A percentile compares a stretch with the other conserved stretches of the same genome.
Conservation (phyloP, 805 yeast genomes). For the Barnettozyma californica region DNA sequence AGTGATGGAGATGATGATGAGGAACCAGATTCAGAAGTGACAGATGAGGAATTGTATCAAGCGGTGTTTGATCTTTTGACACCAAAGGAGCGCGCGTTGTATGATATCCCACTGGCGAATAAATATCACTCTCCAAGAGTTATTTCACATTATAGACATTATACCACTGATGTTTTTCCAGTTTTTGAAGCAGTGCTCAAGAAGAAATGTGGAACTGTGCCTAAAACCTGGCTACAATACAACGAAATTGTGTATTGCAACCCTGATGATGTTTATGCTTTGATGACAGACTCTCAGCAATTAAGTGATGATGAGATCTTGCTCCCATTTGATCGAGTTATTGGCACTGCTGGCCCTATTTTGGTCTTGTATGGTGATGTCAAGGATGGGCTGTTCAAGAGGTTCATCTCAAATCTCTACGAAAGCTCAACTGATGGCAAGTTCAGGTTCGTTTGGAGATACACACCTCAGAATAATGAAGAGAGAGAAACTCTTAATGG, state of each 20-base stretch:
- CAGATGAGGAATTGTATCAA: slow-evolving; percentile 19
- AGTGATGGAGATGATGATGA: slow-evolving; percentile 10
- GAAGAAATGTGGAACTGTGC: slow-evolving; percentile 20
- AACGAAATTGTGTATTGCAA: slow-evolving; percentile 57
- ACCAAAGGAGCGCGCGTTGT: slow-evolving; percentile 17
- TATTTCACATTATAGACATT: slow-evolving; percentile 57
- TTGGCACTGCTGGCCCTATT: slow-evolving; percentile 52
- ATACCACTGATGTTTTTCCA: slow-evolving; percentile 31
- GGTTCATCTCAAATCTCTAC: slow-evolving; percentile 53
- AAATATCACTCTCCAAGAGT: slow-evolving; percentile 55
- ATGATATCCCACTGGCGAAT: slow-evolving; percentile 25
- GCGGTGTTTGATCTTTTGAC: slow-evolving; percentile 15
- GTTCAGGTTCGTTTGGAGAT: slow-evolving; percentile 71
- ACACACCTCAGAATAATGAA: slow-evolving; percentile 37
- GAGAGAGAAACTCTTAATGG: slow-evolving; percentile 41
- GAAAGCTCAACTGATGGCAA: slow-evolving; percentile 60
- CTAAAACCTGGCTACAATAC: slow-evolving; percentile 44
- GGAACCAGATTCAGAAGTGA: background rate
- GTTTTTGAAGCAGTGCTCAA: slow-evolving; percentile 16
- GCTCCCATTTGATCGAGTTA: slow-evolving; percentile 54
- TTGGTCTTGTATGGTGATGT: slow-evolving; percentile 67
- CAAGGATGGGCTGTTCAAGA: slow-evolving; percentile 40
- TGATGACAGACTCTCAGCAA: slow-evolving; percentile 45
- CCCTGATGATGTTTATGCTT: slow-evolving; percentile 71
- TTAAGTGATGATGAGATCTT: slow-evolving; percentile 15